Percentiles rank a stretch among this genome's conserved stretches.
Conservation (phyloP, 306 rosid genomes). For the Vigna angularis region DNA sequence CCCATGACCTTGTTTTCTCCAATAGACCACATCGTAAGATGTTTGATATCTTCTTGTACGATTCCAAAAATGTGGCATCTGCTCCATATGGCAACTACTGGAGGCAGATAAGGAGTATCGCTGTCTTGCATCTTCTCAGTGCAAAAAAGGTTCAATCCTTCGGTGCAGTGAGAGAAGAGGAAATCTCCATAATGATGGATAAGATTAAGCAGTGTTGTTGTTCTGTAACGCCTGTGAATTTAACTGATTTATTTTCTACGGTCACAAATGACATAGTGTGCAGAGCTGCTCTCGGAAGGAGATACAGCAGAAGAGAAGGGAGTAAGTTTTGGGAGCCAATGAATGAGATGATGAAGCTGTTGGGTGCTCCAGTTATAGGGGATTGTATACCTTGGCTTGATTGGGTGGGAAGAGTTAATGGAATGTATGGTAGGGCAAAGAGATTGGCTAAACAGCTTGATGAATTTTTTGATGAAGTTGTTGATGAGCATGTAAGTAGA, state of each 20-base stretch:
- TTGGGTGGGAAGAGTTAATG: conserved; percentile 31
- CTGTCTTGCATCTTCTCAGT: conserved; percentile 35
- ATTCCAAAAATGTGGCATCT: conserved; percentile 10
- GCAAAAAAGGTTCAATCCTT: conserved; percentile 41
- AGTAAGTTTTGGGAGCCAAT: not conserved
- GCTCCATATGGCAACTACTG: conserved; percentile 31
- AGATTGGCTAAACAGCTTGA: conserved; percentile 15
- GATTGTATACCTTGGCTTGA: conserved; percentile 3
- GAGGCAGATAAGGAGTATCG: conserved; percentile 34
- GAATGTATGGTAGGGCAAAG: not conserved
- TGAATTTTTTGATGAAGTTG: conserved; percentile 25
- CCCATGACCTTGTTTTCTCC: conserved; percentile 13
- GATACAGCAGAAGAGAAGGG: not conserved
- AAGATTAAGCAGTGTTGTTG: conserved; percentile 1
- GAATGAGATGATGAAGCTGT: not conserved
- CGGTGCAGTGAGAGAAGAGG: conserved; percentile 33
- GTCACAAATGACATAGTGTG: not conserved
- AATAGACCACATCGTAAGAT: conserved; percentile 36
- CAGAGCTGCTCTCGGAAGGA: conserved; percentile 32
- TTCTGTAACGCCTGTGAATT: not conserved
- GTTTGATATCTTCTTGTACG: conserved; percentile 34
- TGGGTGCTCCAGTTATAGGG: conserved; percentile 3
- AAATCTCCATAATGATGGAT: conserved; percentile 33
- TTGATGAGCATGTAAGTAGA: not conserved
- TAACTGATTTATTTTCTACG: not conserved